These are phyloP conservation scores for Fusarium abutilonis DNA, from an alignment of 2,329 filamentous ascomycete species.

Conservation along the genomic window DNA sequence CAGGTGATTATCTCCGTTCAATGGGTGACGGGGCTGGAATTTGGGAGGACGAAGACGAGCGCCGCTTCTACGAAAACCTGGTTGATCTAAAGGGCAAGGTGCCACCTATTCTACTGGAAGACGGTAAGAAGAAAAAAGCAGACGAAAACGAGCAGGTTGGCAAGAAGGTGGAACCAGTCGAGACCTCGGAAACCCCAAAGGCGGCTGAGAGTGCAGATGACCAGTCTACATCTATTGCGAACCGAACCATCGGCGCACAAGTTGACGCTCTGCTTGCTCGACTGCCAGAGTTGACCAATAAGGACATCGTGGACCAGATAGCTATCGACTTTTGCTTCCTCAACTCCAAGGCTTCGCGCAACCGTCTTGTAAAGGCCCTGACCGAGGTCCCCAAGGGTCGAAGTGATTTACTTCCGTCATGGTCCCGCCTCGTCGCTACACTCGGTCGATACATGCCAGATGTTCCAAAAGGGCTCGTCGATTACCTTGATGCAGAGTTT, in stretches of 20 bases:
- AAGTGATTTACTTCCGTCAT: slow-evolving; percentile 87
- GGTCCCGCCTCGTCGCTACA: slow-evolving; percentile 92
- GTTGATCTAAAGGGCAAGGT: slow-evolving; percentile 96
- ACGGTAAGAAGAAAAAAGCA: slow-evolving; percentile 90
- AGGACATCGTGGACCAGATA: slow-evolving; percentile 89
- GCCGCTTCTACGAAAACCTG: slow-evolving; percentile 96
- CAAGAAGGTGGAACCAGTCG: slow-evolving; percentile 72
- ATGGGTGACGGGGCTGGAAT: slow-evolving; percentile 92
- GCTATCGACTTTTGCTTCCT: slow-evolving; percentile 98
- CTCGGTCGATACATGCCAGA: slow-evolving; percentile 94
- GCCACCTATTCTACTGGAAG: slow-evolving; percentile 90
- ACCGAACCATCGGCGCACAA: slow-evolving; percentile 97
- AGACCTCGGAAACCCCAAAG: slow-evolving; percentile 62
- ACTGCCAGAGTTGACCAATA: slow-evolving; percentile 90
- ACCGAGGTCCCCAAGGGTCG: slow-evolving; percentile 96
- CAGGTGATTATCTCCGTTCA: slow-evolving; percentile 89
- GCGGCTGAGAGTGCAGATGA: slow-evolving; percentile 72
- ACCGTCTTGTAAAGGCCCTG: slow-evolving; percentile 89
- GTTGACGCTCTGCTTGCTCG: slow-evolving; percentile 89
- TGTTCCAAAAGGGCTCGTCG: slow-evolving; percentile 88
- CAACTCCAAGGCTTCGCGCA: slow-evolving; percentile 97
- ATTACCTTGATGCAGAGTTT: slow-evolving; percentile 95
- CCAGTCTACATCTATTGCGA: slow-evolving; percentile 91
- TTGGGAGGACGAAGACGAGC: slow-evolving; percentile 98
- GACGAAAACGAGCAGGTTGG: slow-evolving; percentile 84